Evolutionary conservation across 306 rosid species (phyloP).

Genomic region (Quercus glauca): DNA sequence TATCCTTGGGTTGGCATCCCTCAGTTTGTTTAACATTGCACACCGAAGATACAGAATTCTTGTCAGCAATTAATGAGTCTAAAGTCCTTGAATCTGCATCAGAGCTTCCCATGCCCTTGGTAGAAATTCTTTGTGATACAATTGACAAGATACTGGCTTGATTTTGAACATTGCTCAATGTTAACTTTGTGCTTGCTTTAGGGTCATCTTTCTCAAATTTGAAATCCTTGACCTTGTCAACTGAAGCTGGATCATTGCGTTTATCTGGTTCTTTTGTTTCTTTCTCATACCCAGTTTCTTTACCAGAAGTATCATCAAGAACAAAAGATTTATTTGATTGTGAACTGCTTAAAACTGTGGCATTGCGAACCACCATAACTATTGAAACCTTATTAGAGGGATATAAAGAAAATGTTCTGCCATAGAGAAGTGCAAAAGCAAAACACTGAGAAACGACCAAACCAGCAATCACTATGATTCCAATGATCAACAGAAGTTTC

Average conservation of each 20-base stretch:
- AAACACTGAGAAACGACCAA: constrained; percentile 30
- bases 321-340: constrained; percentile 13
- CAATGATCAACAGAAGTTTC: constrained; percentile 24
- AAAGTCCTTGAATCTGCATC: constrained; percentile 18
- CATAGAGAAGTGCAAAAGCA: constrained; percentile 26
- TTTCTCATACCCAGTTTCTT: constrained; percentile 25
- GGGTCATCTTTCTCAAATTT: constrained; percentile 15
- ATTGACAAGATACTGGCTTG: constrained; percentile 7
- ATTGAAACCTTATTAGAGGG: constrained; percentile 22
- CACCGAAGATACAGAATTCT: constrained; percentile 13
- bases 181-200: constrained; percentile 2
- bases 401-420: constrained; percentile 2
- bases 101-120: constrained; percentile 14
- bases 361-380: constrained; percentile 21
- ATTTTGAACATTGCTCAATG: constrained; percentile 9
- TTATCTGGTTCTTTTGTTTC: constrained; percentile 11
- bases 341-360: constrained; percentile 11
- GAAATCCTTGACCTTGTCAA: constrained; percentile 12
- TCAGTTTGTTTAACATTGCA: constrained; percentile 19
- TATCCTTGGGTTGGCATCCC: constrained; percentile 14
- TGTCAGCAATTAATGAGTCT: neutral
- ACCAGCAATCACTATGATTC: constrained; percentile 13
- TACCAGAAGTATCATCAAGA: constrained; percentile 22
- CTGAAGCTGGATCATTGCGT: constrained; percentile 22
- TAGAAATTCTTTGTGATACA: constrained; percentile 18